A percentile compares a stretch with the other conserved stretches of the same genome.
Evolutionary conservation across 2,329 filamentous ascomycete genomes (phyloP).

Genomic region (Apiospora arundinis): DNA sequence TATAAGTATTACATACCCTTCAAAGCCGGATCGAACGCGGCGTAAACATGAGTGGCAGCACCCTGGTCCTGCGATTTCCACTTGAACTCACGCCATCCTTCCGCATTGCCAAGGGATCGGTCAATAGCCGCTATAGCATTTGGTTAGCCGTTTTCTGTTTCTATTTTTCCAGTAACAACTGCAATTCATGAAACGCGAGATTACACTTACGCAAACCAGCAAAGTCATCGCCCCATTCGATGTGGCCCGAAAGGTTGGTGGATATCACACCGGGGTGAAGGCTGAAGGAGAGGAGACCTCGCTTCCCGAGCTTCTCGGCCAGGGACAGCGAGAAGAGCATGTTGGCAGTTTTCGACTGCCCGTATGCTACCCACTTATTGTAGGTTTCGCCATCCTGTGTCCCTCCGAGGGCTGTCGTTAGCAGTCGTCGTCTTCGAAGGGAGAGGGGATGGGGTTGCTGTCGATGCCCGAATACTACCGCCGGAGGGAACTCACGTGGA

Average conservation of each 20-base stretch:
- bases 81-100: conserved; percentile 33
- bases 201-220: not conserved
- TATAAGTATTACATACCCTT: conserved; percentile 21
- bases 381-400: conserved; percentile 31
- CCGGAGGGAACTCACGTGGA: conserved; percentile 38
- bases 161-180: too few species aligned
- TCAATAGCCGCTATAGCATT: conserved; percentile 17
- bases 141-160: not conserved
- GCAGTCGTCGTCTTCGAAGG: not conserved
- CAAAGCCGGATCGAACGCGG: conserved; percentile 39
- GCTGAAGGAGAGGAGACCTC: conserved; percentile 37
- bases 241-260: conserved; percentile 27
- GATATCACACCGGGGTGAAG: conserved; percentile 42
- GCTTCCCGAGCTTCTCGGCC: conserved; percentile 31
- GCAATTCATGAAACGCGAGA: not conserved
- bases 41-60: conserved; percentile 38
- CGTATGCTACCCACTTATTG: conserved; percentile 42
- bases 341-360: conserved; percentile 47
- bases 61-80: conserved; percentile 40
- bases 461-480: too few species aligned
- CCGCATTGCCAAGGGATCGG: conserved; percentile 29
- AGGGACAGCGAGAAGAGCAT: conserved; percentile 35
- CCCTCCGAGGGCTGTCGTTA: not conserved
- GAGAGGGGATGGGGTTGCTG: too few species aligned
- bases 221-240: conserved; percentile 18